Percentiles rank a stretch among this genome's conserved stretches.
Conservation (phyloP, 192 early-diverging fungal species). For the Entrophospora sp. region DNA sequence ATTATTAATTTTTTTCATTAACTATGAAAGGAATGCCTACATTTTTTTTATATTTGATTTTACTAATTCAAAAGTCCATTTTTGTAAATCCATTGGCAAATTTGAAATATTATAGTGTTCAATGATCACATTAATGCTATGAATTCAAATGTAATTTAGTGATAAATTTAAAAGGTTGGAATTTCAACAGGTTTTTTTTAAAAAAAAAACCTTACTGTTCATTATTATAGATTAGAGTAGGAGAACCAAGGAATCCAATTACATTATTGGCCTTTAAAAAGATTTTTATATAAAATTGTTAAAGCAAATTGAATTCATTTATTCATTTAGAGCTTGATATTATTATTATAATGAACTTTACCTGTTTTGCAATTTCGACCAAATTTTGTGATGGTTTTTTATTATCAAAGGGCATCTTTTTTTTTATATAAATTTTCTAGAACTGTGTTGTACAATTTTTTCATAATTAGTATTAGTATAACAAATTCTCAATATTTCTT, state of each 20-base stretch:
- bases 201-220: not conserved
- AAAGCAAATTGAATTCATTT: no score
- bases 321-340: no score
- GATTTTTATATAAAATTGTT: no score
- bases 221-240: not conserved
- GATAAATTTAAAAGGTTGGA: not conserved
- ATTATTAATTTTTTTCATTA: not conserved
- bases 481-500: no score
- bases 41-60: slow-evolving; percentile 47
- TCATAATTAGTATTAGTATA: no score
- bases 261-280: not conserved
- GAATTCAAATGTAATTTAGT: not conserved
- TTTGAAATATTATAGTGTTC: slow-evolving; percentile 22
- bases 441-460: no score
- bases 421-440: no score
- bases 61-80: slow-evolving; percentile 47
- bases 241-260: not conserved
- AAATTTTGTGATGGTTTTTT: no score
- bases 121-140: not conserved
- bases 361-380: no score
- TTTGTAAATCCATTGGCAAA: slow-evolving; percentile 24
- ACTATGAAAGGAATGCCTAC: slow-evolving; percentile 24
- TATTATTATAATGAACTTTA: no score
- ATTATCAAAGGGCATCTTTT: no score
- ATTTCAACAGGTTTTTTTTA: no score